These are phyloP conservation scores for Juglanconis sp. DNA, from an alignment of 2,329 filamentous ascomycete species.

Conservation along the genomic window DNA sequence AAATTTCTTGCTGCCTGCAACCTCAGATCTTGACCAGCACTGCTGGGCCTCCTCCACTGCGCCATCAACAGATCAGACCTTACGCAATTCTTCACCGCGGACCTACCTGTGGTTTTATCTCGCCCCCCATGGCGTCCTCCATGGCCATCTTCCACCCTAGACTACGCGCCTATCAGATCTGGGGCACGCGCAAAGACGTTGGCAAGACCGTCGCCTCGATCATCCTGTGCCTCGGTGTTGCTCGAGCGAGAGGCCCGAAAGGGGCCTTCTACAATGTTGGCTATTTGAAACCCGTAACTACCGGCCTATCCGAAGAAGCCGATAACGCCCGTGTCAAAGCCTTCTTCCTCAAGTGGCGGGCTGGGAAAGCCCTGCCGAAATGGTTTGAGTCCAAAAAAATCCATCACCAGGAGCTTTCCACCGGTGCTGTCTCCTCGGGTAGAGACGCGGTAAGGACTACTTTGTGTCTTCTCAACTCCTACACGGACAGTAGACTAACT, in stretches of 20 bases:
- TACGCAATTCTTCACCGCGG: neutral
- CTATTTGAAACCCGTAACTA: constrained; percentile 81
- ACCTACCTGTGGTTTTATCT: neutral
- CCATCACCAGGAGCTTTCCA: neutral
- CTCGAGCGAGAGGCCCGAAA: constrained; percentile 21
- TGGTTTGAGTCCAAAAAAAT: neutral
- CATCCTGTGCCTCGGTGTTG: constrained; percentile 62
- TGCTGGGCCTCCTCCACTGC: no score
- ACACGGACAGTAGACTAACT: neutral
- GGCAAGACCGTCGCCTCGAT: constrained; percentile 82
- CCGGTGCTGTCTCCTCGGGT: no score
- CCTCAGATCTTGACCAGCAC: no score
- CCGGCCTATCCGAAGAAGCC: constrained; percentile 65
- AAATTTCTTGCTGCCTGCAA: neutral
- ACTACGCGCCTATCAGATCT: constrained; percentile 70
- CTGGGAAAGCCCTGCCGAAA: neutral
- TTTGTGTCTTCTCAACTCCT: no score
- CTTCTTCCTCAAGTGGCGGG: no score
- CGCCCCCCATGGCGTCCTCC: constrained; percentile 40
- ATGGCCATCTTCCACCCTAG: constrained; percentile 65
- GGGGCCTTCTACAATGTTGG: constrained; percentile 44
- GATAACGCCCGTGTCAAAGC: constrained; percentile 38
- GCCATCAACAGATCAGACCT: neutral
- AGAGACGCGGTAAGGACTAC: no score
- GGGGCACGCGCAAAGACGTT: constrained; percentile 79